These are phyloP conservation scores for Suillus subluteus DNA, from an alignment of 768 basidiomycete genomes.

Conservation along the genomic window DNA sequence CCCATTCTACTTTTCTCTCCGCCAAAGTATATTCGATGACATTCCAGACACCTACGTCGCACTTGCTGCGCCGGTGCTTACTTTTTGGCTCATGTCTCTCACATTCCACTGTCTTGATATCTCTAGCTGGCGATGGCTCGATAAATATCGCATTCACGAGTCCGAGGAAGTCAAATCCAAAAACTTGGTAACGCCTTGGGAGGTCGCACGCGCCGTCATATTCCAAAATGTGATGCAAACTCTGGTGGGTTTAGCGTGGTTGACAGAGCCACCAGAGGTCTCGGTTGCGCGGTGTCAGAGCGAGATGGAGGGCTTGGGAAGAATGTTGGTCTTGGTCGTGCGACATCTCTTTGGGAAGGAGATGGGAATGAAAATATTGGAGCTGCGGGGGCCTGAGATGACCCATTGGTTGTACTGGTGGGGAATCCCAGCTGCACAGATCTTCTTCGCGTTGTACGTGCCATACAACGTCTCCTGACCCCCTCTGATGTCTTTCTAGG, in stretches of 20 bases:
- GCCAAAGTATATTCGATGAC: conserved; percentile 50
- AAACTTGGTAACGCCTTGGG: conserved; percentile 69
- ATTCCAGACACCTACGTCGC: conserved; percentile 76
- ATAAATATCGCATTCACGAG: conserved; percentile 87
- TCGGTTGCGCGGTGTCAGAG: conserved; percentile 41
- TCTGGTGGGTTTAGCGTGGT: conserved; percentile 65
- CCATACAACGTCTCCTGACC: background rate
- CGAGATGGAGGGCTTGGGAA: conserved; percentile 46
- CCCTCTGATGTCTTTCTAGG: conserved; percentile 44
- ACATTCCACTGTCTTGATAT: conserved; percentile 83
- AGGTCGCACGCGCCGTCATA: conserved; percentile 82
- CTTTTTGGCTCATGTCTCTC: conserved; percentile 83
- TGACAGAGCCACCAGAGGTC: conserved; percentile 48
- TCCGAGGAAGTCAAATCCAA: conserved; percentile 73
- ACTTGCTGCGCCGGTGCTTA: conserved; percentile 74
- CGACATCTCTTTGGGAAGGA: conserved; percentile 45
- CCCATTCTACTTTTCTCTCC: conserved; percentile 60
- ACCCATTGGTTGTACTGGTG: conserved; percentile 89
- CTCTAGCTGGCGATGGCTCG: conserved; percentile 73
- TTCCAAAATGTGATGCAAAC: conserved; percentile 90
- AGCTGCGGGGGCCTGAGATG: conserved; percentile 41
- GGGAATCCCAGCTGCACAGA: conserved; percentile 75
- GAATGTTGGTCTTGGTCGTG: conserved; percentile 43
- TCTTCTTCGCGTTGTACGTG: conserved; percentile 83
- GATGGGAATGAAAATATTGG: conserved; percentile 39